Base-by-base conservation (phyloP, 768 basidiomycete genomes). In the Xerocomellus chrysenteron region DNA sequence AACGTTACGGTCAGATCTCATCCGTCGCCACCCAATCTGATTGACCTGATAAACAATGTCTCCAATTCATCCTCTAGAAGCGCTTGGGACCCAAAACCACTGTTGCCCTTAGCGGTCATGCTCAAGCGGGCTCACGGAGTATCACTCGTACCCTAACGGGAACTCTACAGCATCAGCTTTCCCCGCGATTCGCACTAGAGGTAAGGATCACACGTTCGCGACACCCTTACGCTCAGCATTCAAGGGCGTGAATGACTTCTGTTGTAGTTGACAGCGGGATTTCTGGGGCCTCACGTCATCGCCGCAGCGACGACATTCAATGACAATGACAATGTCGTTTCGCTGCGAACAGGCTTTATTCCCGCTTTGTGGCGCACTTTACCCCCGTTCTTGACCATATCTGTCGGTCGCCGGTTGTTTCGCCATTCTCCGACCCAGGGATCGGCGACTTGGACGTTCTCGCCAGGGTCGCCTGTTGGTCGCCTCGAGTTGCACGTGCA, bases 161-260 rank as follows among this genome's bases (percentile, higher is more conserved):
- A 37, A 90, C 90, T 2, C 70, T 94, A 47, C 82, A 80, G 54
- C 87, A 93, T 69, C 88, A 91, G 63, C 84, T 83, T 65, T 90
- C 89, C 30, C 88, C 90, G 14, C 81, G 82, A 48, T 64, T 84
- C 55, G 68, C 70, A 43, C 73, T 79, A n/a, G 74, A 79, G 70
- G 84, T 79, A 67, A 59, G 54, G 45, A 57, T 50, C 57, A 49
- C 60, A 58, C 65, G 55, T 55, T 64, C 35, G 37, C 35, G 54
- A 63, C 52, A 51, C 58, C 50, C 40, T 59, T 57, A 33, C 7
- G 11, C 30, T 41, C 44, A 41, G 59, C 47, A 37, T 52, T 57
- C 57, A 47, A 52, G 39, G 50, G 53, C 46, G 52, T 35, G 47
- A 39, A 54, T 62, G 57, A 60, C 55, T 59, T 64, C 52, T 49